Evolutionary conservation across 169 alveolate genomes (phyloP).

Genomic region (Eimeria nieschulzi): DNA sequence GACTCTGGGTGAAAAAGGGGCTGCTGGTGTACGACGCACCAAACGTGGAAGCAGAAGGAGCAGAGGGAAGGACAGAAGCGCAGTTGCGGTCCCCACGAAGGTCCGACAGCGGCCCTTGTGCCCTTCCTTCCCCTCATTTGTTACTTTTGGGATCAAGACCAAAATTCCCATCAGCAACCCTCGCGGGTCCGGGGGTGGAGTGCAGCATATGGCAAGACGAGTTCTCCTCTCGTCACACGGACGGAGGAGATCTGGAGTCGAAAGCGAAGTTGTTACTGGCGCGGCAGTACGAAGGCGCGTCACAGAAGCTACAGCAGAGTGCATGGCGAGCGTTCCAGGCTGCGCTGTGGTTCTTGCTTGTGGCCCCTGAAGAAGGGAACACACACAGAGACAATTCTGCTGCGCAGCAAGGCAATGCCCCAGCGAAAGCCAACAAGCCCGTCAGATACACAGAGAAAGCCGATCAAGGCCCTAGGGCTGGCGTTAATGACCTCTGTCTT

Average conservation of each 20-base stretch:
- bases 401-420: no score
- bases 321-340: slow-evolving; percentile 68
- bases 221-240: slow-evolving; percentile 14
- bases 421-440: no score
- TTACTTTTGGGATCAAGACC: no score
- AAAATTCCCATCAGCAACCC: slow-evolving; percentile 11
- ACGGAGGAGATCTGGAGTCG: slow-evolving; percentile 7
- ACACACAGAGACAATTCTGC: no score
- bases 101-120: not conserved
- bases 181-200: slow-evolving; percentile 42
- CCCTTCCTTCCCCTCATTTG: not conserved
- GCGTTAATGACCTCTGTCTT: no score
- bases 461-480: no score
- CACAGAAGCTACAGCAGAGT: slow-evolving; percentile 71
- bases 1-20: slow-evolving; percentile 18
- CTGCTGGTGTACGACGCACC: slow-evolving; percentile 41
- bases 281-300: slow-evolving; percentile 71
- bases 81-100: not conserved
- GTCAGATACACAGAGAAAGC: no score
- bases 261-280: slow-evolving; percentile 26
- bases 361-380: not conserved
- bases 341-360: slow-evolving; percentile 69
- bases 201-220: not conserved
- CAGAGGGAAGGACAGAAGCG: not conserved
- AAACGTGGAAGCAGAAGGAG: not conserved